Conservation (phyloP, 176 grass and related monocot genomes). For the Paspalum notatum region DNA sequence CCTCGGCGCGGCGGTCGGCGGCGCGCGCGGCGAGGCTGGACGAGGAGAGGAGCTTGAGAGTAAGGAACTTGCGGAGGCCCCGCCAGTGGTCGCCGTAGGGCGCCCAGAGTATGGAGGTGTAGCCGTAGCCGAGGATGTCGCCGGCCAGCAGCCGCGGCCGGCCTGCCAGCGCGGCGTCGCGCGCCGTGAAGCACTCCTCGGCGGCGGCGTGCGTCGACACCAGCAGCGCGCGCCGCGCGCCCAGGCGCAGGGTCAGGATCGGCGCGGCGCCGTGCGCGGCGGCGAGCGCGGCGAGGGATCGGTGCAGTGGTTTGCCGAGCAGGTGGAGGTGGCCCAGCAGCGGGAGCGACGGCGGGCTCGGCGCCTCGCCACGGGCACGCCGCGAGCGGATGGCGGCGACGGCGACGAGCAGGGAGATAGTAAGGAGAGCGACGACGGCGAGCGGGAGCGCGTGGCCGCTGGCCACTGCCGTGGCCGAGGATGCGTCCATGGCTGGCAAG, state of each 20-base stretch:
- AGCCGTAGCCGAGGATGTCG: slow-evolving; percentile 43
- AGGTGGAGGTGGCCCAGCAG: slow-evolving; percentile 75
- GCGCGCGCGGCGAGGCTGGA: slow-evolving; percentile 46
- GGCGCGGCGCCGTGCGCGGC: background rate
- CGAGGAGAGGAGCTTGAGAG: slow-evolving; percentile 51
- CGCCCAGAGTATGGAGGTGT: slow-evolving; percentile 36
- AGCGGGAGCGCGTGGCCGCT: background rate
- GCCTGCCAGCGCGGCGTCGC: slow-evolving; percentile 57
- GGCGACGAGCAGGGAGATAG: background rate
- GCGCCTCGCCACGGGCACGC: background rate
- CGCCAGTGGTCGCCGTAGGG: slow-evolving; percentile 61
- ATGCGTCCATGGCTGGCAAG: too few species aligned
- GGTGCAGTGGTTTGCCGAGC: slow-evolving; percentile 58
- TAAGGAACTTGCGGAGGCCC: slow-evolving; percentile 52
- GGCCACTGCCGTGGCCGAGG: background rate
- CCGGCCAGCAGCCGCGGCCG: slow-evolving; percentile 49
- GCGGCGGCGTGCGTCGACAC: slow-evolving; percentile 52
- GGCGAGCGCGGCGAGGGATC: slow-evolving; percentile 38
- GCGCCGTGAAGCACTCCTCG: slow-evolving; percentile 68
- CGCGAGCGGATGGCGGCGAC: background rate
- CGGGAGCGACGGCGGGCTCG: slow-evolving; percentile 48
- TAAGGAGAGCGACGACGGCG: background rate
- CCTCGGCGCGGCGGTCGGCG: slow-evolving; percentile 50
- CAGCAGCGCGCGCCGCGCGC: slow-evolving; percentile 54
- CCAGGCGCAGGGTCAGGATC: slow-evolving; percentile 59